Percentiles rank a stretch among this genome's conserved stretches.
phyloP scores from a whole-genome alignment of 345 rosid species.

The Populus pruinosa region DNA sequence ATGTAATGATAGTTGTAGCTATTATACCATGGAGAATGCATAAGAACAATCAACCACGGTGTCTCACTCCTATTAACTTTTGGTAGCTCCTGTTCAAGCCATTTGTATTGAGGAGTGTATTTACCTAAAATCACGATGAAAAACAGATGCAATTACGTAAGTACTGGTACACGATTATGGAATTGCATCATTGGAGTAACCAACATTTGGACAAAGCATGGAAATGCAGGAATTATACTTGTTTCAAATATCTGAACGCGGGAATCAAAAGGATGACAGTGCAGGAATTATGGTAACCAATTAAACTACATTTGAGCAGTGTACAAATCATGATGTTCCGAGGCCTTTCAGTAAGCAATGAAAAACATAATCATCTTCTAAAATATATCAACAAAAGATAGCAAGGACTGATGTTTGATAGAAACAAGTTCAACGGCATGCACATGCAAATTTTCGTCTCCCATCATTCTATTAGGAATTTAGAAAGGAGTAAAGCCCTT shows the following conservation, averaged over 20 bases:
- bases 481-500: constrained; percentile 11
- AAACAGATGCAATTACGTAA: not conserved
- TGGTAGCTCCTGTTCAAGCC: constrained; percentile 72
- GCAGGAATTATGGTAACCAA: not conserved
- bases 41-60: constrained; percentile 80
- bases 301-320: not conserved
- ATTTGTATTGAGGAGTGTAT: constrained; percentile 73
- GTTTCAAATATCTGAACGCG: not conserved
- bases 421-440: not conserved
- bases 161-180: not conserved
- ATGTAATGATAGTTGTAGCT: constrained; percentile 86
- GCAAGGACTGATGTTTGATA: not conserved
- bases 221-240: not conserved
- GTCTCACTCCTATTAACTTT: constrained; percentile 83
- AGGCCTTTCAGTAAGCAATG: not conserved
- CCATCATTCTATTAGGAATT: not conserved
- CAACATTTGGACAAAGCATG: not conserved
- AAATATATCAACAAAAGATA: not conserved
- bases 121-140: constrained; percentile 41
- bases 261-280: not conserved
- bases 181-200: not conserved
- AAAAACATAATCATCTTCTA: too few species aligned
- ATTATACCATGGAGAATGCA: constrained; percentile 93
- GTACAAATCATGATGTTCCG: not conserved
- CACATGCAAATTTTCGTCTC: not conserved